Evolutionary conservation across 106 monocot species (phyloP).

Genomic region (Ottelia alismoides): DNA sequence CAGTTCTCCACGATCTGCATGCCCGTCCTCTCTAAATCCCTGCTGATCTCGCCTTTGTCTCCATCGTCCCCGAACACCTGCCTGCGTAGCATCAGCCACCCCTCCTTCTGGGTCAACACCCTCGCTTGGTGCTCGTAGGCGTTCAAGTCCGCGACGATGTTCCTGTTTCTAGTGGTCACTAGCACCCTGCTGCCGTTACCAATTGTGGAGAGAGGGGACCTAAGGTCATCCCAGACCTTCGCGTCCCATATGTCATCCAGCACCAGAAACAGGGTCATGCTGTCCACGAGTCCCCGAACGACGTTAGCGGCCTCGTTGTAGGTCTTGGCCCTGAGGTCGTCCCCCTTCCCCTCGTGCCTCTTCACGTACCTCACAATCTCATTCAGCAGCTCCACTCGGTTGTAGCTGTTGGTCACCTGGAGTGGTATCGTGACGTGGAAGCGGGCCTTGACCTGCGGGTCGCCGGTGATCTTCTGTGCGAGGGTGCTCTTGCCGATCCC

Average conservation of each 20-base stretch:
- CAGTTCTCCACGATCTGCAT: conserved; percentile 29
- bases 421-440: conserved; percentile 23
- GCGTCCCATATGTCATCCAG: conserved; percentile 14
- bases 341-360: not conserved
- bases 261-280: conserved; percentile 10
- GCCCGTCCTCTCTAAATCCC: conserved; percentile 13
- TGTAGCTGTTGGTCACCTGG: conserved; percentile 11
- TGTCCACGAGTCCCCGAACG: not conserved
- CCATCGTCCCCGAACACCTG: not conserved
- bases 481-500: conserved; percentile 49
- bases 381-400: conserved; percentile 1
- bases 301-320: not conserved
- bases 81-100: conserved; percentile 8
- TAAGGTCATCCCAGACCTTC: conserved; percentile 6
- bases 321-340: not conserved
- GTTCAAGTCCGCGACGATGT: conserved; percentile 7
- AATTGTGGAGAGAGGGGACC: not conserved
- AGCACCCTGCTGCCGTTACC: conserved; percentile 12
- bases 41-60: not conserved
- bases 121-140: conserved; percentile 5
- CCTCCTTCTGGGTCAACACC: conserved; percentile 1
- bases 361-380: not conserved
- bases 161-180: conserved; percentile 20
- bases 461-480: conserved; percentile 22
- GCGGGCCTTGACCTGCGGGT: conserved; percentile 10